Evolutionary conservation across 345 rosid genomes (phyloP).

Genomic region (Eucalyptus tenuipes): DNA sequence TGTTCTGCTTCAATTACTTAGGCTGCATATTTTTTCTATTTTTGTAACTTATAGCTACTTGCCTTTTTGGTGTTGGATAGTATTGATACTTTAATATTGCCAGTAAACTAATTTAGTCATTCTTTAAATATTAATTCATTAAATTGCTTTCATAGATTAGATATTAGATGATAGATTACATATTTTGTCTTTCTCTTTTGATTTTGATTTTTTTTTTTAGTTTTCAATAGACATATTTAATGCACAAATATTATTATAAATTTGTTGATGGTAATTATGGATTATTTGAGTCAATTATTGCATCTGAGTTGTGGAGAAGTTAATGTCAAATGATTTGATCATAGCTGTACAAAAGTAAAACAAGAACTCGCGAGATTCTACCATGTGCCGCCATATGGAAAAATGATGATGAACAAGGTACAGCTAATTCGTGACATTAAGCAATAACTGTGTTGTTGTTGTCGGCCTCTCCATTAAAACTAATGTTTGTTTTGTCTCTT

Average conservation of each 20-base stretch:
- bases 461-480: no score
- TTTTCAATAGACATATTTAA: neutral
- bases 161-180: neutral
- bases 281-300: neutral
- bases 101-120: neutral
- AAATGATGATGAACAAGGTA: neutral
- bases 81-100: neutral
- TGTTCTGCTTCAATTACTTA: neutral
- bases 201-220: neutral
- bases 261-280: neutral
- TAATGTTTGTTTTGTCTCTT: neutral
- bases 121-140: neutral
- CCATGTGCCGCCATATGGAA: neutral
- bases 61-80: neutral
- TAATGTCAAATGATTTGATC: neutral
- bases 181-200: neutral
- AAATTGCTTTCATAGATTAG: neutral
- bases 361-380: neutral
- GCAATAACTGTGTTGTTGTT: no score
- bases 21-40: neutral
- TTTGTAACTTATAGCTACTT: neutral
- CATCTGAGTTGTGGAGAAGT: neutral
- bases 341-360: neutral
- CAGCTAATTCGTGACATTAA: no score
- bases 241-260: neutral